Evolutionary conservation across 1,139 yeast genomes (phyloP).

Genomic region (Sugiyamaella neomexicana): DNA sequence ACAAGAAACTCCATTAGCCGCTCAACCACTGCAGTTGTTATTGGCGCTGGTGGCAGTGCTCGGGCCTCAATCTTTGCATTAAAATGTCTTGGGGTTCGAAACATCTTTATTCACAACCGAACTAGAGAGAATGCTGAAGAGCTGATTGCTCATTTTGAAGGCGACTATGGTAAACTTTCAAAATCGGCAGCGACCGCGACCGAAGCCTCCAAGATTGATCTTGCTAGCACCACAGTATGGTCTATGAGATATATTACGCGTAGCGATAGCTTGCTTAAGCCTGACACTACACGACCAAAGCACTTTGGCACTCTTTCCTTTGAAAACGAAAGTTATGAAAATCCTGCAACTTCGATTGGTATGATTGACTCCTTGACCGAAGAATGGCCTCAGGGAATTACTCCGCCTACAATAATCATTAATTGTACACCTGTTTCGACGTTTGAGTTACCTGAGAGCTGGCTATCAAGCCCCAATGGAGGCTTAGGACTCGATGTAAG

Average conservation of each 20-base stretch:
- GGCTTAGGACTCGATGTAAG: slow-evolving; percentile 22
- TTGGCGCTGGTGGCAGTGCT: slow-evolving; percentile 92
- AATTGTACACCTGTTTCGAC: slow-evolving; percentile 19
- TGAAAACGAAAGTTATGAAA: slow-evolving; percentile 11
- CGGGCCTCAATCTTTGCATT: slow-evolving; percentile 86
- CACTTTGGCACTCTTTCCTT: slow-evolving; percentile 24
- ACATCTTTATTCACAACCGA: slow-evolving; percentile 64
- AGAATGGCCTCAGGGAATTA: slow-evolving; percentile 19
- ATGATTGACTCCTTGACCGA: slow-evolving; percentile 18
- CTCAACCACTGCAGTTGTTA: slow-evolving; percentile 46
- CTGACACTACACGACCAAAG: slow-evolving; percentile 20
- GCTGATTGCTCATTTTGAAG: slow-evolving; percentile 38
- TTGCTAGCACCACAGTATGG: slow-evolving; percentile 19
- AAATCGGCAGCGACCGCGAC: slow-evolving; percentile 8
- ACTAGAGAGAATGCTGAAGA: slow-evolving; percentile 56
- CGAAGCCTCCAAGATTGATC: slow-evolving; percentile 16
- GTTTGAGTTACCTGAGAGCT: slow-evolving; percentile 17
- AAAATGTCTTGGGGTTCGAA: slow-evolving; percentile 65
- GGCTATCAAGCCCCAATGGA: slow-evolving; percentile 21
- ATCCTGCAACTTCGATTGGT: slow-evolving; percentile 12
- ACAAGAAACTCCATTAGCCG: slow-evolving; percentile 21
- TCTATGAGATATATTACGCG: slow-evolving; percentile 21
- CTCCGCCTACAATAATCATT: slow-evolving; percentile 23
- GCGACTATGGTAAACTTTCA: slow-evolving; percentile 10
- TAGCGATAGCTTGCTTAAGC: slow-evolving; percentile 9